Evolutionary conservation across 768 basidiomycete species (phyloP), one percentile per base, ranked within the genome.

Genomic region (Leccinum obscurum): DNA sequence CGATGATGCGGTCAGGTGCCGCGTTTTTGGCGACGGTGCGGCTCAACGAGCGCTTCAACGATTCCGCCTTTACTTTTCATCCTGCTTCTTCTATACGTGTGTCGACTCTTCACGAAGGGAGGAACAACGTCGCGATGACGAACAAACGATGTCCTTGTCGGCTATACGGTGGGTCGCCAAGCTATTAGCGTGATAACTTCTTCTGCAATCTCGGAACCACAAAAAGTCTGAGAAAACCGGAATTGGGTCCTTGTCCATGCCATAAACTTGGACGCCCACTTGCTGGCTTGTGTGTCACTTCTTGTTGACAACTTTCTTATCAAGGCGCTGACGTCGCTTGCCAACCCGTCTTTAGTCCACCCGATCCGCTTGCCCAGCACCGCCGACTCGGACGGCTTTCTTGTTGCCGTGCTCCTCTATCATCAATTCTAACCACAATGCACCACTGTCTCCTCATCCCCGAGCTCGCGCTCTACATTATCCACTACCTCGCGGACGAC

Each of bases 381-480:
- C 28, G 26, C 49, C 49, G 49, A 14, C 34, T 35, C 34, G 34
- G 34, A 50, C 26, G 14, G 8, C 48, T 8, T 17, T 14, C 44
- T 9, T 3, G 20, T 46, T 20, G 1, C 15, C 22, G 48, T 11
- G 14, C 49, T 17, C 26, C 49, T 50, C 22, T 50, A 26, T 22
- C 49, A 50, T 2, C 26, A 14, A 26, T 24, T 44, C 24, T 32
- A 34, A 17, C 52, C 44, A 48, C 34, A 28, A 11, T 75, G 72
- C 72, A 74, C 32, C 62, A n/a, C 3, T 73, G 70, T 62, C 59
- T 74, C n/a, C 65, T 69, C 46, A 63, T 74, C 35, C 62, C 66
- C 13, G 74, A 74, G 52, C 69, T 74, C 28, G 30, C 60, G 0
- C 59, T 67, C 34, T 64, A 50, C 37, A 74, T 74, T 24, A 60